Conservation (phyloP, 2,329 filamentous ascomycete genomes). For the Penicillium sp. region DNA sequence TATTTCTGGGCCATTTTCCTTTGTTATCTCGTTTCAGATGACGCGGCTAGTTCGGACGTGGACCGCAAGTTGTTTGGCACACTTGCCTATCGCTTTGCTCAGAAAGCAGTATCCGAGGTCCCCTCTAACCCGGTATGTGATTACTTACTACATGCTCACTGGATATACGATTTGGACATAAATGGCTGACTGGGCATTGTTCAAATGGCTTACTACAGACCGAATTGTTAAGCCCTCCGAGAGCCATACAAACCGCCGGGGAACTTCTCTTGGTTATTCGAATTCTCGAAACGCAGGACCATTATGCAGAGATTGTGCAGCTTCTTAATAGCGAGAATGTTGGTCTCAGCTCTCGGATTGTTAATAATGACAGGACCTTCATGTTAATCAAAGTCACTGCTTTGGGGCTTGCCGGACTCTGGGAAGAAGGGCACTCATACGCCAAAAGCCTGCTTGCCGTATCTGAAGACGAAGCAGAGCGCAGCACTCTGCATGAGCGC, state of each 20-base stretch:
- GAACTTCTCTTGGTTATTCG: constrained; percentile 46
- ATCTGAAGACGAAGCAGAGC: constrained; percentile 30
- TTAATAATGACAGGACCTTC: constrained; percentile 45
- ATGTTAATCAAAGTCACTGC: constrained; percentile 38
- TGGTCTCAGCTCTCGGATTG: constrained; percentile 42
- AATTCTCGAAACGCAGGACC: constrained; percentile 43
- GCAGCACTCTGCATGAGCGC: constrained; percentile 34
- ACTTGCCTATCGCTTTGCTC: constrained; percentile 50
- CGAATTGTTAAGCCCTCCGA: constrained; percentile 39
- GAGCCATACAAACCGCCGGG: constrained; percentile 47
- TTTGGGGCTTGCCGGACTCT: constrained; percentile 38
- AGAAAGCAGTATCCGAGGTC: constrained; percentile 46
- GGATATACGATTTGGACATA: neutral
- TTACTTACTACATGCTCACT: neutral
- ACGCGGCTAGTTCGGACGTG: constrained; percentile 37
- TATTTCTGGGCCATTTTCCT: constrained; percentile 51
- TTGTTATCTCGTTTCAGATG: constrained; percentile 42
- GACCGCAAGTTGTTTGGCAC: constrained; percentile 49
- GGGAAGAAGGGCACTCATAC: constrained; percentile 39
- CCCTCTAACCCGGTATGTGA: constrained; percentile 44
- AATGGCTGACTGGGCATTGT: neutral
- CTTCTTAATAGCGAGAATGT: constrained; percentile 43
- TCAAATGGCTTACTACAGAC: constrained; percentile 31
- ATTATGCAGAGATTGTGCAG: constrained; percentile 40
- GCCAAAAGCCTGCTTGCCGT: constrained; percentile 37